These are phyloP conservation scores for Ploettnerulaceae sp. DNA, from an alignment of 2,329 filamentous ascomycete species.

Conservation along the genomic window DNA sequence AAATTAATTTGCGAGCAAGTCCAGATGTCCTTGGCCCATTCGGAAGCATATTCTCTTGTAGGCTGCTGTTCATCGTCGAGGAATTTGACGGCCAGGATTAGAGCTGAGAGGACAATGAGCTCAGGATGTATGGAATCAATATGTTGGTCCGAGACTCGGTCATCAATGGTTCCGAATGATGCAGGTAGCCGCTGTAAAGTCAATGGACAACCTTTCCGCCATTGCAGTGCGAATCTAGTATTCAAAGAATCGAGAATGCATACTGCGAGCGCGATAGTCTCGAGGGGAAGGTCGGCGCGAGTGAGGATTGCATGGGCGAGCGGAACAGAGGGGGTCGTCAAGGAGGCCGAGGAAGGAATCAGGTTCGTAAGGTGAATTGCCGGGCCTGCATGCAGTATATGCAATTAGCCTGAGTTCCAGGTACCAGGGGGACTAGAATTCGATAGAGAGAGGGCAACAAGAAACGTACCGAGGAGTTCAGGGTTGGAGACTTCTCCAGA, in stretches of 20 bases:
- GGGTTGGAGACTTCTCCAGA: conserved; percentile 29
- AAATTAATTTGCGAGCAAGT: conserved; percentile 57
- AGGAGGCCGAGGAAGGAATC: conserved; percentile 58
- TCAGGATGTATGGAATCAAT: conserved; percentile 59
- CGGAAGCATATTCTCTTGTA: conserved; percentile 47
- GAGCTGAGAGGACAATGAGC: conserved; percentile 56
- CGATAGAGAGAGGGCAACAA: conserved; percentile 9
- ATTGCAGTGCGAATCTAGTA: conserved; percentile 56
- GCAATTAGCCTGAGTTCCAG: conserved; percentile 26
- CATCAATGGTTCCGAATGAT: conserved; percentile 20
- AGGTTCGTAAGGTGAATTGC: conserved; percentile 63
- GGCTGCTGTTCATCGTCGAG: conserved; percentile 53
- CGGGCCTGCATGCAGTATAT: conserved; percentile 44
- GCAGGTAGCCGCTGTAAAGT: conserved; percentile 32
- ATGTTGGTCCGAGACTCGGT: conserved; percentile 39
- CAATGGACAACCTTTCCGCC: conserved; percentile 56
- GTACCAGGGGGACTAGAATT: conserved; percentile 1
- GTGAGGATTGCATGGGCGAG: conserved; percentile 57
- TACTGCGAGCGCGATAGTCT: conserved; percentile 59
- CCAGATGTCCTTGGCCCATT: conserved; percentile 54
- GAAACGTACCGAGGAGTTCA: conserved; percentile 27
- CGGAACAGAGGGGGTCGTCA: conserved; percentile 52
- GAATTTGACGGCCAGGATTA: conserved; percentile 63
- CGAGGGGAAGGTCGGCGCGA: conserved; percentile 52
- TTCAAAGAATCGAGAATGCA: conserved; percentile 63